Evolutionary conservation across 495 filamentous ascomycete genomes (phyloP), one percentile per base, ranked within the genome.

Genomic region (Penicillium crystallinum): DNA sequence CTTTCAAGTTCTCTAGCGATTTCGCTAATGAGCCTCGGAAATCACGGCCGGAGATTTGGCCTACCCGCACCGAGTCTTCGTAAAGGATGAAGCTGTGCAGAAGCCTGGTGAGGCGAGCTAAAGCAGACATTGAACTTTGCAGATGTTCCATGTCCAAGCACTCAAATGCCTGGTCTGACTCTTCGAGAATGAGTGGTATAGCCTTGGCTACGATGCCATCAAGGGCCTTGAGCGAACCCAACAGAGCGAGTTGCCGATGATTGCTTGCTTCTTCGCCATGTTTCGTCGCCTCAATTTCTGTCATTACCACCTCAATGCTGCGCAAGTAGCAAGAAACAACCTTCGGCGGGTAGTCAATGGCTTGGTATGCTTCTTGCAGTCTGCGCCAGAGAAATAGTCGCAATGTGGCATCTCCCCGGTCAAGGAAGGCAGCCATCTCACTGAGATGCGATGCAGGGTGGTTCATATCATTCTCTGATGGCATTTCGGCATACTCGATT

Each of bases 311-410:
- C 61, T 91, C 87, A 45, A 97, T 88, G 56, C 86, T 91, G 51
- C 85, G 82, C 33, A 97, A 74, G 56, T 88, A 81, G 67, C 90
- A 96, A 1, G 85, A 90, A 19, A 97, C 80, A 22, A 95, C 84
- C 62, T 95, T 95, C 0, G 91, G 88, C 6, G 80, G 76, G 60
- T 95, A 92, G 12, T 86, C 80, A 48, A 97, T 91, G 27, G 78
- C 79, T 54, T 81, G 80, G 60, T 99, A 97, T 1, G 95, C 90
- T 29, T 91, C 86, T 21, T 89, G 83, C 12, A 99, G 80, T 51
- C 87, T 82, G 29, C 85, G 83, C 91, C 92, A 97, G 1, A 99
- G 73, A 52, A 91, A 86, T 3, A 97, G 70, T 46, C 89, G 81
- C 34, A 97, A 69, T 43, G 90, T 87, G 3, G 91, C 83, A 65